Evolutionary conservation across 2,329 filamentous ascomycete genomes (phyloP).

Genomic region (Colletotrichum sp.): DNA sequence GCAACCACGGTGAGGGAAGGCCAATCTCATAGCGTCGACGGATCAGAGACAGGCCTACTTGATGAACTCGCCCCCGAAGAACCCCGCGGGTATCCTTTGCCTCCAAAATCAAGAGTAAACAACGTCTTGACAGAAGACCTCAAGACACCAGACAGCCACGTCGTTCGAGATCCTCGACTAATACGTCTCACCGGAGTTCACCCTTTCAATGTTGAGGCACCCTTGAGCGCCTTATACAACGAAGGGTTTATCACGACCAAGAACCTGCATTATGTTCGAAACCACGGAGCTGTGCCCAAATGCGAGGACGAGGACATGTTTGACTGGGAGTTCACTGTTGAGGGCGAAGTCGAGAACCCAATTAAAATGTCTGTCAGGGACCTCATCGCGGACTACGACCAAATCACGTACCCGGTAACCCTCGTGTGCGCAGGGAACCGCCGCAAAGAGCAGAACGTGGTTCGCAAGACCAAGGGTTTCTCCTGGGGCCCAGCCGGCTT

Average conservation of each 20-base stretch:
- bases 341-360: constrained; percentile 83
- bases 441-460: constrained; percentile 90
- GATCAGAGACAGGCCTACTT: constrained; percentile 16
- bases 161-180: constrained; percentile 79
- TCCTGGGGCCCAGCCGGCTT: constrained; percentile 91
- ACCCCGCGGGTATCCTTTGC: constrained; percentile 62
- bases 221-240: constrained; percentile 78
- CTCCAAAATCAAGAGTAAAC: constrained; percentile 66
- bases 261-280: constrained; percentile 89
- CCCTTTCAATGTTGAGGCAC: constrained; percentile 90
- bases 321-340: constrained; percentile 82
- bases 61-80: constrained; percentile 22
- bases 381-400: constrained; percentile 76
- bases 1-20: constrained; percentile 43
- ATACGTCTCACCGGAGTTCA: constrained; percentile 89
- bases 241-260: constrained; percentile 85
- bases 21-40: constrained; percentile 37
- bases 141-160: constrained; percentile 83
- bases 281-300: constrained; percentile 83
- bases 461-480: constrained; percentile 91
- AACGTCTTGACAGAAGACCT: constrained; percentile 76
- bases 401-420: constrained; percentile 85
- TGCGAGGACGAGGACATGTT: constrained; percentile 75
- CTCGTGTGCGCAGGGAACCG: constrained; percentile 92
- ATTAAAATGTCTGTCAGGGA: constrained; percentile 75